Evolutionary conservation across 257 asterid species (phyloP).

Genomic region (Catharanthus roseus): DNA sequence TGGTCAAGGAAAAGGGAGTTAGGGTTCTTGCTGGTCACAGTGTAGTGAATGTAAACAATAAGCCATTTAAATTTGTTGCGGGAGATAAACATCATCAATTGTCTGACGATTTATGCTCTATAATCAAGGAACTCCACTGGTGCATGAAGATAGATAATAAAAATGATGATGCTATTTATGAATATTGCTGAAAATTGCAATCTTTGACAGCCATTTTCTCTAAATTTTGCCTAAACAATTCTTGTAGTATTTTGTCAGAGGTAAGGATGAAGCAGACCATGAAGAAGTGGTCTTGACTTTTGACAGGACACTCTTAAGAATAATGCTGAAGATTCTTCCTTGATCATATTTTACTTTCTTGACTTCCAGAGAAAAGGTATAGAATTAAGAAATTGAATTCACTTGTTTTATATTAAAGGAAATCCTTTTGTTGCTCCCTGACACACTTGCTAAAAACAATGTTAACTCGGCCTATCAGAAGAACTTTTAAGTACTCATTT

Average conservation of each 20-base stretch:
- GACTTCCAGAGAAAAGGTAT: neutral
- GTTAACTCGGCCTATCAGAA: neutral
- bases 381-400: neutral
- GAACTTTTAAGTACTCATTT: neutral
- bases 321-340: neutral
- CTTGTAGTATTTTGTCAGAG: neutral
- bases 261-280: neutral
- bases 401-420: neutral
- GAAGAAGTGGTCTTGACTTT: neutral
- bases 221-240: neutral
- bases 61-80: neutral
- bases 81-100: neutral
- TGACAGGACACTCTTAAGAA: neutral
- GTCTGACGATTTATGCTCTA: neutral
- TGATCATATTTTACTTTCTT: no score
- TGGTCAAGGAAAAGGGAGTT: slow-evolving; percentile 54
- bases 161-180: neutral
- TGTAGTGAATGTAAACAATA: slow-evolving; percentile 30
- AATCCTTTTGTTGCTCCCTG: no score
- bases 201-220: neutral
- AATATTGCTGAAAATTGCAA: neutral
- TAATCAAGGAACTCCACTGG: neutral
- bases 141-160: neutral
- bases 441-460: neutral
- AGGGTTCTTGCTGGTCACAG: slow-evolving; percentile 62